phyloP scores from a whole-genome alignment of 225 moss, liverwort and hornwort species.

The Marchantia polymorpha region DNA sequence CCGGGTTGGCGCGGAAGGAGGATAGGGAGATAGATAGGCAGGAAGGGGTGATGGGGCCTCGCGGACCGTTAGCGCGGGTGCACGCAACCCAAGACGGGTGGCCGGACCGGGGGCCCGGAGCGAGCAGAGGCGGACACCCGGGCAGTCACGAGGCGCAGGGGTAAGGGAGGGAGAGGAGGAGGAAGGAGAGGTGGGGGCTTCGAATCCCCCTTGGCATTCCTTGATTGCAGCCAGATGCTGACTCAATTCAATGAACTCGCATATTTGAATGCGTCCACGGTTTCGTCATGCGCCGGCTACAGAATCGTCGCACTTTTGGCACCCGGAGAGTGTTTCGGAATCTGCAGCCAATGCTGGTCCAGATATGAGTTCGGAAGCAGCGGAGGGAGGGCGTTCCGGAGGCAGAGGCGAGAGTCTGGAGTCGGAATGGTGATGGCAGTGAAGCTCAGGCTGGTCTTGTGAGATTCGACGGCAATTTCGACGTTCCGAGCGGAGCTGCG shows the following conservation, averaged over 20 bases:
- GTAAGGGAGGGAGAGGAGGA: background rate
- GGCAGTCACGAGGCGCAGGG: background rate
- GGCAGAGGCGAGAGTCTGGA: too few relatives aligned
- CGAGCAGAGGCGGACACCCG: background rate
- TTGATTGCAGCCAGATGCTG: background rate
- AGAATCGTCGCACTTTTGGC: background rate
- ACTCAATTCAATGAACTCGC: background rate
- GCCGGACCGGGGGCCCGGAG: background rate
- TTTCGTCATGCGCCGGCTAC: too few relatives aligned
- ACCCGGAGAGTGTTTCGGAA: background rate
- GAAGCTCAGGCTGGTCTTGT: background rate
- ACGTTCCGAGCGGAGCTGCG: background rate
- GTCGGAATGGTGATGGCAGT: too few relatives aligned
- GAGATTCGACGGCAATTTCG: background rate
- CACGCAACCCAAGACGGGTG: background rate
- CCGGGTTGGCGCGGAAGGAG: too few relatives aligned
- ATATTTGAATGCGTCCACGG: background rate
- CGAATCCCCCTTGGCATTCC: background rate
- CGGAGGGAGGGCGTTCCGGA: background rate
- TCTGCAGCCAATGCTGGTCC: background rate
- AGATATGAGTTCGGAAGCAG: background rate
- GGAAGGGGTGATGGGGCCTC: background rate
- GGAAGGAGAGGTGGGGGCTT: constrained; percentile 7
- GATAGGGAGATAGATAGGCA: too few relatives aligned
- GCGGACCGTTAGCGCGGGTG: background rate